phyloP scores from a whole-genome alignment of 23 red algal species.

The Gracilariopsis chorda region DNA sequence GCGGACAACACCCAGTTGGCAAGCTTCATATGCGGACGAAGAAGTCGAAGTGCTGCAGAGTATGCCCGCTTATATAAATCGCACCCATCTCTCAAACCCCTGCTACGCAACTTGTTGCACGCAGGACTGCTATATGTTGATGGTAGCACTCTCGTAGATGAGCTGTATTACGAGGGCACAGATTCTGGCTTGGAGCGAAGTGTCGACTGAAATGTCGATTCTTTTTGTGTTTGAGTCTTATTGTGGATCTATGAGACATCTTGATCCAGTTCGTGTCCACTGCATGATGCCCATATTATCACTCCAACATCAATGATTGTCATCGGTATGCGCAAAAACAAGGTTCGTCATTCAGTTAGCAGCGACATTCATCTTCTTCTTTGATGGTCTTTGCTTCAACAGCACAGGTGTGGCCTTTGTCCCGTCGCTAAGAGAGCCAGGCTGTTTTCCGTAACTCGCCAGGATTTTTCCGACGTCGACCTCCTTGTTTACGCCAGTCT shows the following conservation, averaged over 20 bases:
- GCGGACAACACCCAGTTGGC: conserved; percentile 18
- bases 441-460: conserved; percentile 37
- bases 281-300: too few species aligned
- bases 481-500: background rate
- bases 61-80: background rate
- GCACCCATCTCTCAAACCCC: background rate
- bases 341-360: background rate
- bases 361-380: conserved; percentile 24
- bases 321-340: background rate
- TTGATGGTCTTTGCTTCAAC: conserved; percentile 40
- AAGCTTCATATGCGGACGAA: background rate
- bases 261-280: too few species aligned
- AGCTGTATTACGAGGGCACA: too few species aligned
- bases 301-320: background rate
- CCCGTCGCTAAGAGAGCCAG: background rate
- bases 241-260: too few species aligned
- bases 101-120: conserved; percentile 1
- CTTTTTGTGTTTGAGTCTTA: too few species aligned
- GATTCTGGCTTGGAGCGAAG: too few species aligned
- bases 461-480: conserved; percentile 4
- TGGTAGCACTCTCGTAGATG: background rate
- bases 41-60: background rate
- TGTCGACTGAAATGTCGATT: too few species aligned
- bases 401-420: conserved; percentile 39
- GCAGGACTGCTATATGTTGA: conserved; percentile 30